Base-by-base conservation (phyloP, 2,329 filamentous ascomycete genomes). In the Didymella segeticola region DNA sequence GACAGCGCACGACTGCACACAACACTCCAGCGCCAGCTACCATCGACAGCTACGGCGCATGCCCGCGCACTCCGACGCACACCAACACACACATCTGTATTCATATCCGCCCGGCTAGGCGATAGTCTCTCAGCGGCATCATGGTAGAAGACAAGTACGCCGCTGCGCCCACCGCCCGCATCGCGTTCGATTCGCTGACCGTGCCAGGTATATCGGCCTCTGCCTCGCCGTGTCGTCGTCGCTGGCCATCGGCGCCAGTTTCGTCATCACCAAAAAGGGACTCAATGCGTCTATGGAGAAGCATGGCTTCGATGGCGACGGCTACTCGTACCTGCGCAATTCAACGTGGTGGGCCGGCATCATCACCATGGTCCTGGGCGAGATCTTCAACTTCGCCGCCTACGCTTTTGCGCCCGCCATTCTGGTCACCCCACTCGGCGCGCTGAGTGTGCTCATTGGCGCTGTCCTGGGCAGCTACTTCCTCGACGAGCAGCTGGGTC, bases 351-450 rank as follows among this genome's bases (percentile, higher is more conserved):
- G 95, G 95, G 90, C 86, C 53, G 95, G 95, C 62, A 97, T 98
- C 64, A 80, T 88, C 47, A 48, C 68, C 96, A 91, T 99, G 85
- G 89, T 92, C 56, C 78, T 96, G 37, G 95, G 95, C 71, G 95
- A 99, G 78, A 81, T 97, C 53, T 96, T 92, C 78, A 99, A 99
- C 77, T 99, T 99, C 74, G 93, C 93, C 43, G 95, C 95, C 58
- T 99, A 99, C 74, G 95, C 95, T 7, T 99, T 98, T 77, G 95
- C 95, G 62, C 95, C 95, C 33, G 96, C 95, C n/a, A 99, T 99
- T 76, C 83, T 99, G 47, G 95, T 99, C 33, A 99, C 95, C 5
- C 95, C 95, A 22, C 81, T 99, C 20, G 95, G 95, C 57, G 95
- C 95, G 50, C 83, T 99, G 58, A 95, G 91, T 71, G 96, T 99